phyloP scores from a whole-genome alignment of 2,329 filamentous ascomycete genomes.

The Aspergillus texensis region DNA sequence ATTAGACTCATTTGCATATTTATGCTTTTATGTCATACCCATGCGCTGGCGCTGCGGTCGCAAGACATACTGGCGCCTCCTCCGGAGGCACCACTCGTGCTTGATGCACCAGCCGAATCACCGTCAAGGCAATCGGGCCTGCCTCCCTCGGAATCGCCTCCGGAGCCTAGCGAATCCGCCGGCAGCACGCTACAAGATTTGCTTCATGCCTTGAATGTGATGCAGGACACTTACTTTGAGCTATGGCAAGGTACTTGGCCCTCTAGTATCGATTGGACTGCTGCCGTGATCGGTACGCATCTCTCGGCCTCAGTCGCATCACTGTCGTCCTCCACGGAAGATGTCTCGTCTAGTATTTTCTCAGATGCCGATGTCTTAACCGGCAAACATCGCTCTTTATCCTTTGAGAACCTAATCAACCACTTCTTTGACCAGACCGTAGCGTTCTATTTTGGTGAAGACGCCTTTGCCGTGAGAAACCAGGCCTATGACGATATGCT shows the following conservation, averaged over 20 bases:
- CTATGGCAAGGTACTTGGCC: conserved; percentile 82
- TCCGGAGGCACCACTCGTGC: conserved; percentile 16
- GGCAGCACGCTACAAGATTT: conserved; percentile 43
- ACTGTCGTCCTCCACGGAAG: conserved; percentile 61
- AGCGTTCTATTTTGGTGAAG: conserved; percentile 84
- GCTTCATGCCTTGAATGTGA: conserved; percentile 67
- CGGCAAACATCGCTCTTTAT: conserved; percentile 34
- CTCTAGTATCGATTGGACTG: conserved; percentile 88
- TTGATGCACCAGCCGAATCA: conserved; percentile 11
- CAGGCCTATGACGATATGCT: conserved; percentile 92
- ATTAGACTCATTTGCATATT: conserved; percentile 28
- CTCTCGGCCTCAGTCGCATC: conserved; percentile 72
- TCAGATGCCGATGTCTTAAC: conserved; percentile 7
- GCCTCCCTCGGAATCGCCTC: conserved; percentile 21
- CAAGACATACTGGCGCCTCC: conserved; percentile 27
- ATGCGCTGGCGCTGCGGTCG: conserved; percentile 35
- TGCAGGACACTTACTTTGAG: conserved; percentile 79
- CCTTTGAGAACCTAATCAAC: conserved; percentile 77
- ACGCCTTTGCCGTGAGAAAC: conserved; percentile 71
- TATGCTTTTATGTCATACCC: conserved; percentile 21
- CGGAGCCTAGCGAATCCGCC: conserved; percentile 18
- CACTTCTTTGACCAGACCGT: conserved; percentile 76
- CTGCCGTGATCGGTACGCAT: conserved; percentile 79
- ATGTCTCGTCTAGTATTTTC: conserved; percentile 40
- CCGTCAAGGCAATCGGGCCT: conserved; percentile 10